Evolutionary conservation across 2,329 filamentous ascomycete genomes (phyloP).

Genomic region (Reticulascus tulasneorum): DNA sequence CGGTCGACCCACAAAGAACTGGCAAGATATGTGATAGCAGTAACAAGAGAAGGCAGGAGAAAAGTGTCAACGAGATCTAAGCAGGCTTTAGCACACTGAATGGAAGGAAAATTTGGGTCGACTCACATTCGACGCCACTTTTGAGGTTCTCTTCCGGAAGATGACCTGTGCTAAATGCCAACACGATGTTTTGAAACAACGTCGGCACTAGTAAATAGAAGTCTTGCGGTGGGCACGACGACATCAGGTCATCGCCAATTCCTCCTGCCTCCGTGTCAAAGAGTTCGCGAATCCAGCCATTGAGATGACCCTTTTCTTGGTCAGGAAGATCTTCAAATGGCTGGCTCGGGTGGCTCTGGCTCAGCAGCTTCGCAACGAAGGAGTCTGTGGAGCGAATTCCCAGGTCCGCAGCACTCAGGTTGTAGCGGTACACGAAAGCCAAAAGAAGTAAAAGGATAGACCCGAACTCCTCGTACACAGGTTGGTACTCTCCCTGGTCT

Average conservation of each 20-base stretch:
- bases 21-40: conserved; percentile 67
- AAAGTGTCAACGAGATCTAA: conserved; percentile 74
- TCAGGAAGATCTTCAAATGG: conserved; percentile 57
- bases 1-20: conserved; percentile 66
- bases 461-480: conserved; percentile 82
- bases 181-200: conserved; percentile 70
- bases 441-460: conserved; percentile 70
- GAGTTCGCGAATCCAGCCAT: conserved; percentile 72
- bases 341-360: conserved; percentile 53
- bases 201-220: conserved; percentile 78
- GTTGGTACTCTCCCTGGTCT: conserved; percentile 79
- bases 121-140: conserved; percentile 70
- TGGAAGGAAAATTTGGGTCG: not conserved
- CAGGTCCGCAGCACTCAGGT: conserved; percentile 60
- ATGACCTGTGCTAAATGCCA: conserved; percentile 62
- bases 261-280: conserved; percentile 72
- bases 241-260: conserved; percentile 75
- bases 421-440: conserved; percentile 73
- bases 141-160: conserved; percentile 68
- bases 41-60: conserved; percentile 71
- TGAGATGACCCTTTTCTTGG: conserved; percentile 62
- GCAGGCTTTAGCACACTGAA: conserved; percentile 12
- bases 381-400: conserved; percentile 57
- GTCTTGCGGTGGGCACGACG: conserved; percentile 75
- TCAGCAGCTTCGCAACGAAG: conserved; percentile 65